These are phyloP conservation scores for Tuber magnatum DNA, from an alignment of 495 filamentous ascomycete species.

Conservation along the genomic window DNA sequence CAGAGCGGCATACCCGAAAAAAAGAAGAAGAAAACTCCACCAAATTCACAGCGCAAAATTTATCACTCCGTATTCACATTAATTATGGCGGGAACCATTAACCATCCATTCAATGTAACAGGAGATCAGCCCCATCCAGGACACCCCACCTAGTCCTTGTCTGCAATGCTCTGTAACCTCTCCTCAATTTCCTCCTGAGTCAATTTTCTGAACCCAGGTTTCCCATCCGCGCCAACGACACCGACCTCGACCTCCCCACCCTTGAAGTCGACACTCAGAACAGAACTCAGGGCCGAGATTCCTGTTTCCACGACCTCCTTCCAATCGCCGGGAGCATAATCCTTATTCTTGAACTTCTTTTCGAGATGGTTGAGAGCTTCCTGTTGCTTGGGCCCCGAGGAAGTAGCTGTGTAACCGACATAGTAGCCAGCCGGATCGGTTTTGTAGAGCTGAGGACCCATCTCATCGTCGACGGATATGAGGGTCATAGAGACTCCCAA, in stretches of 20 bases:
- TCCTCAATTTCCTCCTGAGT: conserved; percentile 98
- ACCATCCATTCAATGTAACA: neutral
- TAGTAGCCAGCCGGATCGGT: conserved; percentile 98
- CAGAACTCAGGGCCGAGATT: conserved; percentile 87
- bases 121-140: neutral
- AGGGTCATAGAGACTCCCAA: conserved; percentile 90
- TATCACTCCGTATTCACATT: neutral
- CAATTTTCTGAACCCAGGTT: conserved; percentile 73
- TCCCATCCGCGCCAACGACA: conserved; percentile 78
- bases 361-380: conserved; percentile 95
- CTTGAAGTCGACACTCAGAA: conserved; percentile 98
- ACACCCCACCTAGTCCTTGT: conserved; percentile 70
- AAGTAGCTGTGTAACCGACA: conserved; percentile 94
- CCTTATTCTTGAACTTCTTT: conserved; percentile 99
- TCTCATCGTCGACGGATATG: conserved; percentile 86
- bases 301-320: conserved; percentile 96
- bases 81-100: neutral
- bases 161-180: conserved; percentile 89
- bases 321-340: conserved; percentile 84
- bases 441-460: conserved; percentile 95
- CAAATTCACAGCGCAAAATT: neutral
- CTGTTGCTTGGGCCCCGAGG: conserved; percentile 94
- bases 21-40: too few relatives aligned
- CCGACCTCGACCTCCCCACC: conserved; percentile 97
- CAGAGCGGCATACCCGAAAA: neutral